phyloP scores from a whole-genome alignment of 805 yeast species.

The Saccharomycopsis capsularis region DNA sequence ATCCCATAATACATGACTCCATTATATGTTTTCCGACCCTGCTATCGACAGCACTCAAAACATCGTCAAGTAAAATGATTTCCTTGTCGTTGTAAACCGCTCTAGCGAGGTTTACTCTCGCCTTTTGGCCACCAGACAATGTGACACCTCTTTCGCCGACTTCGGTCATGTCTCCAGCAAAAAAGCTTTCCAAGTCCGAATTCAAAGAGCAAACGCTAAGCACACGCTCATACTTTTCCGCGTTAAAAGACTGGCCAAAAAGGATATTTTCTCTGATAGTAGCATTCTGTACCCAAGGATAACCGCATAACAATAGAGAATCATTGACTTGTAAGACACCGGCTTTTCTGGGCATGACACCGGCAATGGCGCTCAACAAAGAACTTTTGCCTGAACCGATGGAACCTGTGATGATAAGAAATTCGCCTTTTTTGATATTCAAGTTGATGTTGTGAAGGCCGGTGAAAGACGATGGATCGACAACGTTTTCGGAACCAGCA shows the following conservation, averaged over 20 bases:
- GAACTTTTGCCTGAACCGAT: constrained; percentile 79
- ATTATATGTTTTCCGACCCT: constrained; percentile 66
- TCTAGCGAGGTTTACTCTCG: constrained; percentile 60
- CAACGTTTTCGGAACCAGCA: background rate
- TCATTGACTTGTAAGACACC: constrained; percentile 49
- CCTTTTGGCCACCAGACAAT: constrained; percentile 72
- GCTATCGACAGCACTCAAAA: constrained; percentile 69
- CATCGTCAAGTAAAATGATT: constrained; percentile 59
- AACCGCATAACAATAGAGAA: constrained; percentile 38
- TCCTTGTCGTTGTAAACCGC: constrained; percentile 58
- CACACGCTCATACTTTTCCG: constrained; percentile 42
- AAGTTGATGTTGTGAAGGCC: constrained; percentile 35
- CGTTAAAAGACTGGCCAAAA: constrained; percentile 47
- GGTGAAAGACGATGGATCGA: constrained; percentile 11
- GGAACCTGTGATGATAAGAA: constrained; percentile 66
- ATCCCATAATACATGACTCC: constrained; percentile 49
- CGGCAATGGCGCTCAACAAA: constrained; percentile 56
- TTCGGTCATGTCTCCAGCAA: constrained; percentile 63
- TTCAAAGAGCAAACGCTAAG: constrained; percentile 54
- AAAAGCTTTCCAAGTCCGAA: constrained; percentile 50
- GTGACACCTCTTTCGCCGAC: constrained; percentile 74
- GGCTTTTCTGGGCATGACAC: constrained; percentile 47
- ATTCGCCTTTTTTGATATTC: constrained; percentile 49
- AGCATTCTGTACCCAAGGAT: constrained; percentile 69
- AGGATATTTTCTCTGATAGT: constrained; percentile 60